Percentiles rank a stretch among this genome's conserved stretches.
These are phyloP conservation scores for Xylariaceae sp. DNA, from an alignment of 2,329 filamentous ascomycete species.

Conservation along the genomic window DNA sequence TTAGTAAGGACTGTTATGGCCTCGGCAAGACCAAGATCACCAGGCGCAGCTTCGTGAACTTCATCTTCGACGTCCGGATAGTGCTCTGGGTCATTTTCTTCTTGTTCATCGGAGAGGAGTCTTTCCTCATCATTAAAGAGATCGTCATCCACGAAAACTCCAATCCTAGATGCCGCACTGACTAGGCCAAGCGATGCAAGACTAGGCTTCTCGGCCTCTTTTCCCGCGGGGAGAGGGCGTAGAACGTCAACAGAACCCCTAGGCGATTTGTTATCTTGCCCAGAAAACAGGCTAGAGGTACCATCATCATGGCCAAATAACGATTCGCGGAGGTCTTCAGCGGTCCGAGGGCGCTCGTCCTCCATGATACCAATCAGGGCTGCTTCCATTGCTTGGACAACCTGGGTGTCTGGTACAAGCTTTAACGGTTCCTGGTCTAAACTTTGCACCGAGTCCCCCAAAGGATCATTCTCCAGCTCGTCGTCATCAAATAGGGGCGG, in stretches of 20 bases:
- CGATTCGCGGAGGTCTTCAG: slow-evolving; percentile 60
- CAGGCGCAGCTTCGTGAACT: slow-evolving; percentile 89
- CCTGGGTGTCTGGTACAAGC: slow-evolving; percentile 63
- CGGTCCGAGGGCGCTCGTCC: slow-evolving; percentile 60
- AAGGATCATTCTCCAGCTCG: slow-evolving; percentile 64
- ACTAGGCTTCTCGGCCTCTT: slow-evolving; percentile 66
- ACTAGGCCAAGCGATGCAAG: slow-evolving; percentile 88
- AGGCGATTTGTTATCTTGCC: slow-evolving; percentile 53
- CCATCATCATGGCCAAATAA: slow-evolving; percentile 57
- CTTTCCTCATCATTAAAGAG: slow-evolving; percentile 86
- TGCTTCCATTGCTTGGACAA: slow-evolving; percentile 89
- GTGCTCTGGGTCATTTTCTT: slow-evolving; percentile 58
- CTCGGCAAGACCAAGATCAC: slow-evolving; percentile 87
- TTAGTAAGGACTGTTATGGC: slow-evolving; percentile 83
- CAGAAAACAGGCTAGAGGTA: slow-evolving; percentile 46
- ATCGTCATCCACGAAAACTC: slow-evolving; percentile 90
- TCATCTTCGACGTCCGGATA: slow-evolving; percentile 65
- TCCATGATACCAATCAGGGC: slow-evolving; percentile 91
- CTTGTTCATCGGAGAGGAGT: slow-evolving; percentile 78
- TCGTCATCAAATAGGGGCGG: slow-evolving; percentile 75
- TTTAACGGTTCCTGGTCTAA: slow-evolving; percentile 66
- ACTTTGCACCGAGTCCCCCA: slow-evolving; percentile 69
- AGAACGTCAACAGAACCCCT: slow-evolving; percentile 35
- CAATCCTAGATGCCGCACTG: slow-evolving; percentile 77
- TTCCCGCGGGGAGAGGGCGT: slow-evolving; percentile 32